phyloP scores from a whole-genome alignment of 2,329 filamentous ascomycete species.

The Alternaria consortialis region DNA sequence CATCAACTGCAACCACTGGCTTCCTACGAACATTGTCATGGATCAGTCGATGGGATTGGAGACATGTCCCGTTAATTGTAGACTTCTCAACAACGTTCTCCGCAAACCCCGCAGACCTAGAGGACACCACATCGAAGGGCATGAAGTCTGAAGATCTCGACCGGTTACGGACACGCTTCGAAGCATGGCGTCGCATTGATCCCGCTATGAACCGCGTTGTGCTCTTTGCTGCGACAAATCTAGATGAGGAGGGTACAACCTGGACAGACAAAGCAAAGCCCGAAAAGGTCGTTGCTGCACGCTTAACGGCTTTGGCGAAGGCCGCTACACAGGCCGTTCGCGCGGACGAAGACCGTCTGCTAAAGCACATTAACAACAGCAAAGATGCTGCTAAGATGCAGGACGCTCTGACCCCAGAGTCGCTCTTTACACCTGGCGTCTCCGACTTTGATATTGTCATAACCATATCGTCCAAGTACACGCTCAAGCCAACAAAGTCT shows the following conservation, averaged over 20 bases:
- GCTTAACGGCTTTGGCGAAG: conserved; percentile 83
- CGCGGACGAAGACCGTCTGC: conserved; percentile 61
- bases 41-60: conserved; percentile 92
- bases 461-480: conserved; percentile 67
- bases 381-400: background rate
- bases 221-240: conserved; percentile 81
- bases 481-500: conserved; percentile 43
- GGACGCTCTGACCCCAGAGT: conserved; percentile 53
- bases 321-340: conserved; percentile 67
- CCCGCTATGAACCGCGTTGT: conserved; percentile 85
- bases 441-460: conserved; percentile 88
- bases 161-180: conserved; percentile 74
- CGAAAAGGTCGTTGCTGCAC: conserved; percentile 81
- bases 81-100: conserved; percentile 66
- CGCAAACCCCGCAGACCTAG: conserved; percentile 28
- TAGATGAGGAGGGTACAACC: conserved; percentile 78
- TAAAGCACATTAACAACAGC: conserved; percentile 24
- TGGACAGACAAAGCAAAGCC: conserved; percentile 78
- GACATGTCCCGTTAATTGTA: conserved; percentile 79
- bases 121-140: conserved; percentile 26
- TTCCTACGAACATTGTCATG: conserved; percentile 83
- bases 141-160: conserved; percentile 69
- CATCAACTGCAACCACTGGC: conserved; percentile 78
- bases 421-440: conserved; percentile 77
- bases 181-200: conserved; percentile 87